These are phyloP conservation scores for Geotrichum citri-aurantii DNA, from an alignment of 1,139 yeast genomes.

Conservation along the genomic window DNA sequence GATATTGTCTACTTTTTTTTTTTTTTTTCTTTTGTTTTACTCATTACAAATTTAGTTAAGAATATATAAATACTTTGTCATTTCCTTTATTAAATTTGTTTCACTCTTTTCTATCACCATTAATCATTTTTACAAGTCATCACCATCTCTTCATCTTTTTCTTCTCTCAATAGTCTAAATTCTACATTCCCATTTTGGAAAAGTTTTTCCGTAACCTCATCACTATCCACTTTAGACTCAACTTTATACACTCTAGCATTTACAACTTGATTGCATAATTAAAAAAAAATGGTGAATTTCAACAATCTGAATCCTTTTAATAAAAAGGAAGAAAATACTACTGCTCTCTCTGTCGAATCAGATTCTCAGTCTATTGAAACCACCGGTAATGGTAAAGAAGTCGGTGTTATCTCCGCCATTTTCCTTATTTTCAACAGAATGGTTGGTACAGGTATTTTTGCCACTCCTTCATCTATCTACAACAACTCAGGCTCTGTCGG, in stretches of 20 bases:
- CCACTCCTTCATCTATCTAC: slow-evolving; percentile 68
- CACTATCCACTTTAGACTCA: background rate
- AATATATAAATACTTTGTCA: background rate
- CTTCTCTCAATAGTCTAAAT: background rate
- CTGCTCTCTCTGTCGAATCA: background rate
- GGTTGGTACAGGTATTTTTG: slow-evolving; percentile 79
- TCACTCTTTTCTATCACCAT: background rate
- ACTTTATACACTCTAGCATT: background rate
- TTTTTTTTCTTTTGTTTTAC: background rate
- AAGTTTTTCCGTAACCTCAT: background rate
- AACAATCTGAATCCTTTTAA: background rate
- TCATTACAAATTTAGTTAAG: background rate
- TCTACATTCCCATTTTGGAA: background rate
- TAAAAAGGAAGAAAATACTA: background rate
- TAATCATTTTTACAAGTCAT: background rate
- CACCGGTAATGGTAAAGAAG: slow-evolving; percentile 12
- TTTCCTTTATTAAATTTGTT: background rate
- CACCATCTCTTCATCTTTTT: background rate
- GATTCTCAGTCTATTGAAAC: background rate
- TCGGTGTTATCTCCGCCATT: slow-evolving; percentile 65
- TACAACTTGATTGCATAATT: background rate
- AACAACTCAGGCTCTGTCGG: slow-evolving; percentile 69
- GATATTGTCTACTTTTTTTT: background rate
- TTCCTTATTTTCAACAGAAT: slow-evolving; percentile 67
- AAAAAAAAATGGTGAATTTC: background rate